These are phyloP conservation scores for Monotropa hypopitys DNA, from an alignment of 179 eudicot genomes.

Conservation along the genomic window DNA sequence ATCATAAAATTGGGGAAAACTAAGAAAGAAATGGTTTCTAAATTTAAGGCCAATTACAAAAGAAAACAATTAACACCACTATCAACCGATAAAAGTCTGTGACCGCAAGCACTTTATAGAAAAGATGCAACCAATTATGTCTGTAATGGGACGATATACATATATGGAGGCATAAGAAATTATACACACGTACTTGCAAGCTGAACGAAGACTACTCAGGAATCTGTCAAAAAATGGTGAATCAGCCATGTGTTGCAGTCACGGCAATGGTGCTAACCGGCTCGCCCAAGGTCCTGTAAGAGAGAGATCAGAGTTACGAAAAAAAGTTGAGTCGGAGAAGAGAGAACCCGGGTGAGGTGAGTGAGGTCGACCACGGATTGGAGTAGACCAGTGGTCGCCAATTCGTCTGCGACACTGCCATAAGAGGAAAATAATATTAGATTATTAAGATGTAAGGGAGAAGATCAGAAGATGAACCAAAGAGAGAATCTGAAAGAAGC, in stretches of 20 bases:
- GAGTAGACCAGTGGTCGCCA: too few relatives aligned
- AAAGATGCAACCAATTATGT: background rate
- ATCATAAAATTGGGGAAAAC: background rate
- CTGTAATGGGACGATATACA: background rate
- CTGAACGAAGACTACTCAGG: slow-evolving; percentile 55
- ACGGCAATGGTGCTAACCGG: background rate
- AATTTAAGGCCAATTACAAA: background rate
- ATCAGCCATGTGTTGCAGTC: slow-evolving; percentile 40
- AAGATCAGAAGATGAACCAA: too few relatives aligned
- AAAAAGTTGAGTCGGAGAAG: too few relatives aligned
- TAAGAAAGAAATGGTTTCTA: background rate
- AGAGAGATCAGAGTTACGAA: too few relatives aligned
- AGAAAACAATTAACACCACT: background rate
- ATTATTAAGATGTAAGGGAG: too few relatives aligned
- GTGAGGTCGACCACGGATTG: too few relatives aligned
- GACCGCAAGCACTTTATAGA: background rate
- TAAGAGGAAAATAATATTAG: too few relatives aligned
- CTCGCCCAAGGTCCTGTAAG: background rate
- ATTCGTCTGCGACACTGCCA: too few relatives aligned
- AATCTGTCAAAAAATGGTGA: slow-evolving; percentile 41
- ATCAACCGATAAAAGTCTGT: background rate
- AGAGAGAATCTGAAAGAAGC: too few relatives aligned
- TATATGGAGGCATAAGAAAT: background rate
- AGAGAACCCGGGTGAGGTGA: too few relatives aligned
- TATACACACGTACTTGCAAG: slow-evolving; percentile 45